Conservation (phyloP, 306 rosid species). For the Gleditsia sinensis region DNA sequence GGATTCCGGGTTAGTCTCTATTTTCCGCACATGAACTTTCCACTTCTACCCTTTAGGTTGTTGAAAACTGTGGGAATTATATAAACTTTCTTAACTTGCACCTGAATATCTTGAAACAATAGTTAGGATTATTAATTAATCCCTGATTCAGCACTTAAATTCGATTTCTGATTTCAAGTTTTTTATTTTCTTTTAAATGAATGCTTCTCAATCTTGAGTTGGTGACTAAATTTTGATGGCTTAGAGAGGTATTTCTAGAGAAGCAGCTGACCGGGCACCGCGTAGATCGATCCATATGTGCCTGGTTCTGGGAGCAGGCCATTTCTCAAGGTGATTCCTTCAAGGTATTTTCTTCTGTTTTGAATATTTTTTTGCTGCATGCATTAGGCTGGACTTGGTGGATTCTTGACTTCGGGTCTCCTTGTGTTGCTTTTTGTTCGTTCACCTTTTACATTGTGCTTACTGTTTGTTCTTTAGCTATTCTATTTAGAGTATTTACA, state of each 20-base stretch:
- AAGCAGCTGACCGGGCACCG: constrained; percentile 96
- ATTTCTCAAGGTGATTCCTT: constrained; percentile 78
- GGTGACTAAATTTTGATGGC: constrained; percentile 27
- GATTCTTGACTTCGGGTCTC: neutral
- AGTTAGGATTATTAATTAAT: neutral
- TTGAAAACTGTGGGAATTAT: neutral
- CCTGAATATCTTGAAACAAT: neutral
- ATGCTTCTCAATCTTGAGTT: neutral
- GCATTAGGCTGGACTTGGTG: neutral
- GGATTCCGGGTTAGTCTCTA: constrained; percentile 75
- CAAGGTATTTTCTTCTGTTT: constrained; percentile 53
- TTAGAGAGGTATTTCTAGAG: constrained; percentile 89
- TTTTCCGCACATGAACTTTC: neutral
- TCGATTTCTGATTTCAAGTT: neutral
- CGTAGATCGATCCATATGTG: constrained; percentile 88
- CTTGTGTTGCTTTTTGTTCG: neutral
- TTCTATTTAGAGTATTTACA: neutral
- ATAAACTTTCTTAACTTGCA: neutral
- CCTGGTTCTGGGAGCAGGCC: constrained; percentile 88
- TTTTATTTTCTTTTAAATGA: neutral
- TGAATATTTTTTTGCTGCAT: neutral
- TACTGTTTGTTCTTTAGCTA: neutral
- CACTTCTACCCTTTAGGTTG: neutral
- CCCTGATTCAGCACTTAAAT: neutral
- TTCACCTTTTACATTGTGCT: neutral